Evolutionary conservation across 768 basidiomycete genomes (phyloP).

Genomic region (Paxillus involutus): DNA sequence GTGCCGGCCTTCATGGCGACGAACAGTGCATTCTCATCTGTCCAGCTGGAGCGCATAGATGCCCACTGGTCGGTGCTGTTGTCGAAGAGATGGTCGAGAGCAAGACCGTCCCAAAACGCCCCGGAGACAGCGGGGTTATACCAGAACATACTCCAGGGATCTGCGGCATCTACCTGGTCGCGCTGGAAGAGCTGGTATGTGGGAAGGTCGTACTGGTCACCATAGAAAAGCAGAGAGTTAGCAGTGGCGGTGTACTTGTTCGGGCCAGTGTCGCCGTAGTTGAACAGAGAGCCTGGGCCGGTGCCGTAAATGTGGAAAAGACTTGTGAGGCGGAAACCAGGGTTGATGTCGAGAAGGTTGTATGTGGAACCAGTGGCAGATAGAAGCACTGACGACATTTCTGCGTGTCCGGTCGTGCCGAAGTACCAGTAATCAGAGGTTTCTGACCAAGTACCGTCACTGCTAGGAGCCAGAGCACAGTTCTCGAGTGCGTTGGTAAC

Average conservation of each 20-base stretch:
- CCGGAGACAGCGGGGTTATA: slow-evolving; percentile 82
- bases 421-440: slow-evolving; percentile 97
- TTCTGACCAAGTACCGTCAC: slow-evolving; percentile 91
- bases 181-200: slow-evolving; percentile 87
- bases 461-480: slow-evolving; percentile 61
- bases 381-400: slow-evolving; percentile 79
- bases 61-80: slow-evolving; percentile 79
- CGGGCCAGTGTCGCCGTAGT: slow-evolving; percentile 62
- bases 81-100: slow-evolving; percentile 83
- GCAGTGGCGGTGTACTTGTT: slow-evolving; percentile 97
- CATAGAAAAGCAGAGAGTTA: slow-evolving; percentile 83
- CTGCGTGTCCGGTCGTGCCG: slow-evolving; percentile 87
- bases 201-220: slow-evolving; percentile 64
- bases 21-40: slow-evolving; percentile 78
- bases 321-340: slow-evolving; percentile 71
- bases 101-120: slow-evolving; percentile 87
- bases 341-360: slow-evolving; percentile 68
- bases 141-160: slow-evolving; percentile 92
- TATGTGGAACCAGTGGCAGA: slow-evolving; percentile 86
- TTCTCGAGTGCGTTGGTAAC: slow-evolving; percentile 74
- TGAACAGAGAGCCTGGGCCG: slow-evolving; percentile 85
- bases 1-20: slow-evolving; percentile 88
- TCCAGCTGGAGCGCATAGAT: slow-evolving; percentile 92
- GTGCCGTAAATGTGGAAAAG: slow-evolving; percentile 87
- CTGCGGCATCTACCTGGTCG: slow-evolving; percentile 78